These are phyloP conservation scores for Paramecium primaurelia DNA, from an alignment of 73 alveolate species.

Conservation along the genomic window DNA sequence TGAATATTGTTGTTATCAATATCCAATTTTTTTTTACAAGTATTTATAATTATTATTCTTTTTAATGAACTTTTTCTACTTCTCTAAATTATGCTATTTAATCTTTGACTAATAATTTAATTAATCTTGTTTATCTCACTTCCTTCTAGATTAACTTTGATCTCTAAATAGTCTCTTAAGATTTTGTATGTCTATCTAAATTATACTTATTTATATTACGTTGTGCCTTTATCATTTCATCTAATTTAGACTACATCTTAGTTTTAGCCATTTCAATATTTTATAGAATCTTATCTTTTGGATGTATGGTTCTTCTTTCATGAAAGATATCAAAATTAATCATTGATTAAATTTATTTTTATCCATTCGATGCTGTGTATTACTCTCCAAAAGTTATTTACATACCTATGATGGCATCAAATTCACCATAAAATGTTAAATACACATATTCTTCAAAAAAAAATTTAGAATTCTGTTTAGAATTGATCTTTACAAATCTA, in stretches of 20 bases:
- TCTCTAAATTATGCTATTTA: neutral
- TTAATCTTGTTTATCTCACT: neutral
- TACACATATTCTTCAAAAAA: neutral
- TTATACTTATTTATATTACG: neutral
- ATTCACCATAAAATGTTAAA: neutral
- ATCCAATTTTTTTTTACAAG: neutral
- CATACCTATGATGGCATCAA: conserved; percentile 2
- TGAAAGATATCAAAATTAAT: neutral
- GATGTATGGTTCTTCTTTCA: neutral
- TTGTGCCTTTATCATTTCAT: neutral
- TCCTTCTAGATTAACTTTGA: neutral
- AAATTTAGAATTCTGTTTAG: neutral
- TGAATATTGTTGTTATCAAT: neutral
- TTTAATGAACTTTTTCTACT: neutral
- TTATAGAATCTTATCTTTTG: neutral
- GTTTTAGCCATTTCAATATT: neutral
- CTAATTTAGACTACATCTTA: neutral
- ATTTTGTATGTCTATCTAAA: neutral
- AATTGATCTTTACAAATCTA: neutral
- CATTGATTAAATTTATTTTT: neutral
- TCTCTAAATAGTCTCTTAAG: neutral
- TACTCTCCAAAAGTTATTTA: neutral
- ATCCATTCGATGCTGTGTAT: neutral
- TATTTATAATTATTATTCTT: neutral
- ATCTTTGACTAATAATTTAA: neutral